Percentiles rank a stretch among this genome's conserved stretches.
Conservation (phyloP, 2,329 filamentous ascomycete genomes). For the Tolypocladium capitatum region DNA sequence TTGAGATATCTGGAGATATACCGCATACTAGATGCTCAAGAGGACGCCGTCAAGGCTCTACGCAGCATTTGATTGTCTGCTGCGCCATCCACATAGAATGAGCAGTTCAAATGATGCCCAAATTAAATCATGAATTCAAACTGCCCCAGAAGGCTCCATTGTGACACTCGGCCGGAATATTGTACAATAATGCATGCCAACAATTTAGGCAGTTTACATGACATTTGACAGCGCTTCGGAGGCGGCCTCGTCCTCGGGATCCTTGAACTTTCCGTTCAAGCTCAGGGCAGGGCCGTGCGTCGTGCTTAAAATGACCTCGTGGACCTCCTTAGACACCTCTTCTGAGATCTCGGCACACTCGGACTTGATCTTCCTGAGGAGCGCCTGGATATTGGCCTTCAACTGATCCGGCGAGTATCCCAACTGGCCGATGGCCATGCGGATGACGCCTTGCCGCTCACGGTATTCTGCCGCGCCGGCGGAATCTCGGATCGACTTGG, state of each 20-base stretch:
- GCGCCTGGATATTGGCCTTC: slow-evolving; percentile 66
- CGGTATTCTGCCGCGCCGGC: slow-evolving; percentile 77
- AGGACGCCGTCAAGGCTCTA: slow-evolving; percentile 37
- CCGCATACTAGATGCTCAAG: slow-evolving; percentile 35
- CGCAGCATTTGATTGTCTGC: slow-evolving; percentile 19
- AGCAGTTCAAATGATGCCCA: slow-evolving; percentile 16
- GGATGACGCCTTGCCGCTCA: slow-evolving; percentile 71
- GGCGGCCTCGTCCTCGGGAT: slow-evolving; percentile 43
- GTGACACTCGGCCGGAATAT: slow-evolving; percentile 18
- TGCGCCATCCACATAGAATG: neutral
- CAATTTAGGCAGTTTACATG: slow-evolving; percentile 28
- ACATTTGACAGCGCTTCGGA: slow-evolving; percentile 37
- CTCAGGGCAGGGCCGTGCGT: slow-evolving; percentile 79
- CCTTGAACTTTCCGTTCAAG: slow-evolving; percentile 65
- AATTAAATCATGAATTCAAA: slow-evolving; percentile 3
- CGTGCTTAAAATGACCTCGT: slow-evolving; percentile 67
- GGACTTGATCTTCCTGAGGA: slow-evolving; percentile 64
- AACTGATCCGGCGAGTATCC: slow-evolving; percentile 80
- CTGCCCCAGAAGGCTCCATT: no score
- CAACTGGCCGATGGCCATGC: slow-evolving; percentile 83
- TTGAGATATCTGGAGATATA: slow-evolving; percentile 42
- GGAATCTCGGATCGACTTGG: slow-evolving; percentile 63
- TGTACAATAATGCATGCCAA: slow-evolving; percentile 22
- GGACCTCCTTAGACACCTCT: slow-evolving; percentile 28
- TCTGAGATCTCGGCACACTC: slow-evolving; percentile 61